Conservation (phyloP, 352 stramenopile genomes). For the Vaucheria bursata region DNA sequence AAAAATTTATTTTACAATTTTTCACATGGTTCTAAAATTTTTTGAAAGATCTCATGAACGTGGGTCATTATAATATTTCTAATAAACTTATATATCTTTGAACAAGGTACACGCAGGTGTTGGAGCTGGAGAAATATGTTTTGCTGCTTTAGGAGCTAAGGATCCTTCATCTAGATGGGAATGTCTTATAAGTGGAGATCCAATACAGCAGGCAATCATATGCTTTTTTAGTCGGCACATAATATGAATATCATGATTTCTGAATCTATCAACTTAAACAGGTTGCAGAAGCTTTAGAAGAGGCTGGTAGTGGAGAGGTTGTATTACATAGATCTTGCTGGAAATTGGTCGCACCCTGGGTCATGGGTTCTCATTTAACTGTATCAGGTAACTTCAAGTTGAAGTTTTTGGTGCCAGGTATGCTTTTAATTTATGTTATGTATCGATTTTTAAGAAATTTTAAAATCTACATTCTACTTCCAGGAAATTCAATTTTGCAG, state of each 20-base stretch:
- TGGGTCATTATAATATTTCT: too few species aligned
- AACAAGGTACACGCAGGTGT: conserved; percentile 25
- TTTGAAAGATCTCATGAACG: too few species aligned
- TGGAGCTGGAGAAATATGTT: conserved; percentile 27
- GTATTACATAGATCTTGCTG: neutral
- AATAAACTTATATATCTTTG: too few species aligned
- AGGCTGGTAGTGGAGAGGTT: conserved; percentile 4
- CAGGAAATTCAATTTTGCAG: too few species aligned
- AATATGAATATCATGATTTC: too few species aligned
- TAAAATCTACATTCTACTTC: too few species aligned
- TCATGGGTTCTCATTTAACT: neutral
- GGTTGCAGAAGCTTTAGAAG: conserved; percentile 30
- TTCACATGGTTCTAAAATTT: too few species aligned
- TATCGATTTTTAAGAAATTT: too few species aligned
- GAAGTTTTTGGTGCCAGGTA: neutral
- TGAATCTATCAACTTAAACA: too few species aligned
- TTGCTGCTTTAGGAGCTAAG: conserved; percentile 24
- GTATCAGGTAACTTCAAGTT: neutral
- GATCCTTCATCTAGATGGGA: conserved; percentile 17
- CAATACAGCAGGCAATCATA: conserved; percentile 1
- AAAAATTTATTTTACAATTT: too few species aligned
- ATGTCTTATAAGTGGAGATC: conserved; percentile 40
- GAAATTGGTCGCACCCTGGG: neutral
- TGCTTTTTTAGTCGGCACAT: neutral
- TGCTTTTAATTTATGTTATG: too few species aligned